phyloP scores from a whole-genome alignment of 2,329 filamentous ascomycete species.

The Coniochaeta sp. region DNA sequence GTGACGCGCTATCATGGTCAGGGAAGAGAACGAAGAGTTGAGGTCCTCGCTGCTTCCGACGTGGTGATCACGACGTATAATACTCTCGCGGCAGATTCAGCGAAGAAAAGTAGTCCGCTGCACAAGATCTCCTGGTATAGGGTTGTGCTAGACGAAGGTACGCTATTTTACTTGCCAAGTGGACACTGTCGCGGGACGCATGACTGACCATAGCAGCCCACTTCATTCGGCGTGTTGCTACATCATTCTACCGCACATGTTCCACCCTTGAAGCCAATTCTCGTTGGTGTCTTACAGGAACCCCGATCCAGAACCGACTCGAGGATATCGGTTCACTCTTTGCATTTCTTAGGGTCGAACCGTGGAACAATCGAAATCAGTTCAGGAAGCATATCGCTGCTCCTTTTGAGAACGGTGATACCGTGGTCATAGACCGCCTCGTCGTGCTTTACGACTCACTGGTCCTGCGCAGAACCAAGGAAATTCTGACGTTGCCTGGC shows the following conservation, averaged over 20 bases:
- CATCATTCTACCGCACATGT: conserved; percentile 33
- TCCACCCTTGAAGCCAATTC: conserved; percentile 30
- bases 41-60: conserved; percentile 23
- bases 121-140: conserved; percentile 31
- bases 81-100: conserved; percentile 30
- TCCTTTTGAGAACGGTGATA: conserved; percentile 24
- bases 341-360: conserved; percentile 34
- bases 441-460: conserved; percentile 26
- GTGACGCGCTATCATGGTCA: conserved; percentile 28
- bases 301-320: conserved; percentile 45
- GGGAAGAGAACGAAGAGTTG: conserved; percentile 14
- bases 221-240: conserved; percentile 38
- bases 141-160: conserved; percentile 38
- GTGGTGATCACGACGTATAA: conserved; percentile 40
- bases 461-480: conserved; percentile 32
- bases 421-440: conserved; percentile 19
- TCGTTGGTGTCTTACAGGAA: conserved; percentile 46
- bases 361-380: conserved; percentile 28
- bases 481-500: conserved; percentile 28
- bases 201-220: conserved; percentile 28
- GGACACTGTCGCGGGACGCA: neutral
- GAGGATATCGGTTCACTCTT: conserved; percentile 44
- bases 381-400: conserved; percentile 36
- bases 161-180: neutral
- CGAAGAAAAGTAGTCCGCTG: conserved; percentile 13